These are phyloP conservation scores for Parietaria judaica DNA, from an alignment of 306 rosid species.

Conservation along the genomic window DNA sequence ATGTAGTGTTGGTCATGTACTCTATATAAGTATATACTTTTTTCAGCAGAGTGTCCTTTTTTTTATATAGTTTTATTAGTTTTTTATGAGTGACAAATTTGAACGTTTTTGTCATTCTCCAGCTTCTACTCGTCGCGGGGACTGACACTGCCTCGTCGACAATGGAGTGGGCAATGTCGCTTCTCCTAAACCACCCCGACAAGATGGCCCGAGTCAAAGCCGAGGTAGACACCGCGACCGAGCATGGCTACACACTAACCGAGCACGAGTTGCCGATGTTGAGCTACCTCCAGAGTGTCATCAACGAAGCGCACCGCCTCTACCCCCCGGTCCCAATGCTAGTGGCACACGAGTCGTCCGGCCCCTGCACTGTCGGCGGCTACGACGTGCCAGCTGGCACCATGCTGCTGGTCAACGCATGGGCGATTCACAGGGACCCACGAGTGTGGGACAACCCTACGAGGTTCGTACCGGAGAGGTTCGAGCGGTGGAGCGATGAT, in stretches of 20 bases:
- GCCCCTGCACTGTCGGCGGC: slow-evolving; percentile 11
- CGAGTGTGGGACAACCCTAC: slow-evolving; percentile 18
- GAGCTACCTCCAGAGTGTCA: slow-evolving; percentile 19
- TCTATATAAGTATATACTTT: too few species aligned
- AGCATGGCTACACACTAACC: slow-evolving; percentile 3
- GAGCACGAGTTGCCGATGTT: slow-evolving; percentile 17
- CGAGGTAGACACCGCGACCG: slow-evolving; percentile 21
- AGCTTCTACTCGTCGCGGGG: slow-evolving; percentile 26
- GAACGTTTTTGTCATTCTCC: too few species aligned
- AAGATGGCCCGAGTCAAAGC: slow-evolving; percentile 9
- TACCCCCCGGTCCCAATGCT: slow-evolving; percentile 11
- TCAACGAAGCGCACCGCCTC: slow-evolving; percentile 12
- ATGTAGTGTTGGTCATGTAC: too few species aligned
- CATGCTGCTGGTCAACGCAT: slow-evolving; percentile 10
- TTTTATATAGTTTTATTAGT: too few species aligned
- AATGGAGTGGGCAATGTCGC: slow-evolving; percentile 28
- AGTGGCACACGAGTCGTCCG: slow-evolving; percentile 21
- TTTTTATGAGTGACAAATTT: too few species aligned
- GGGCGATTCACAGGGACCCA: slow-evolving; percentile 23
- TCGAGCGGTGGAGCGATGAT: background rate
- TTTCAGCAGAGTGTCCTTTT: too few species aligned
- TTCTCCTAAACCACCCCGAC: slow-evolving; percentile 37
- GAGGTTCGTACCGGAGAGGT: slow-evolving; percentile 23
- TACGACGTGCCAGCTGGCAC: slow-evolving; percentile 13
- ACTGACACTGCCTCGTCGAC: slow-evolving; percentile 25